phyloP scores from a whole-genome alignment of 306 rosid species.

The Oxytropis ochrocephala region DNA sequence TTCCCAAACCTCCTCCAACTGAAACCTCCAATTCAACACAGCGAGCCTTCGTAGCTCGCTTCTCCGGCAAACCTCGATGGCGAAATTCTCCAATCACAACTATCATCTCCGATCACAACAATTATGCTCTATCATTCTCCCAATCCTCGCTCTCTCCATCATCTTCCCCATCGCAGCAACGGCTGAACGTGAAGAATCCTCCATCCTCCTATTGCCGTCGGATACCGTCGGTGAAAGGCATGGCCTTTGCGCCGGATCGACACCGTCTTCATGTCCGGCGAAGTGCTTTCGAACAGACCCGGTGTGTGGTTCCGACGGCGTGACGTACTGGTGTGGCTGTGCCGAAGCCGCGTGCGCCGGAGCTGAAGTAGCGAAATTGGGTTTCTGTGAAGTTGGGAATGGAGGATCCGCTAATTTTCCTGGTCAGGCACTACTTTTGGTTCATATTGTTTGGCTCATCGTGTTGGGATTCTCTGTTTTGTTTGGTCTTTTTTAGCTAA shows the following conservation, averaged over 20 bases:
- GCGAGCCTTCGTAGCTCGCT: slow-evolving; percentile 45
- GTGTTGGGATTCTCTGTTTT: slow-evolving; percentile 72
- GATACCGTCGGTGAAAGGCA: slow-evolving; percentile 8
- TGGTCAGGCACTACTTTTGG: slow-evolving; percentile 85
- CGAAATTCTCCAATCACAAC: slow-evolving; percentile 15
- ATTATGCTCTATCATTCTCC: neutral
- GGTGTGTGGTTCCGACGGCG: slow-evolving; percentile 78
- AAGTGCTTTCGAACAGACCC: slow-evolving; percentile 78
- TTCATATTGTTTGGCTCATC: slow-evolving; percentile 85
- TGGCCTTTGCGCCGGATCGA: slow-evolving; percentile 28
- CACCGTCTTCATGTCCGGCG: slow-evolving; percentile 51
- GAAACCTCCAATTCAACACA: neutral
- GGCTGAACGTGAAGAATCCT: slow-evolving; percentile 22
- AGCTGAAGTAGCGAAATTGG: slow-evolving; percentile 52
- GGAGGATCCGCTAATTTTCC: slow-evolving; percentile 72
- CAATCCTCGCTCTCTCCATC: neutral
- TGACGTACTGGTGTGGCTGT: slow-evolving; percentile 94
- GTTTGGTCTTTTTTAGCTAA: slow-evolving; percentile 61
- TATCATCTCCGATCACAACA: neutral
- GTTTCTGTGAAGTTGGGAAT: slow-evolving; percentile 76
- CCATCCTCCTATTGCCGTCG: slow-evolving; percentile 34
- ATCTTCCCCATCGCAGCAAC: slow-evolving; percentile 20
- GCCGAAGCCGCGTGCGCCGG: slow-evolving; percentile 77
- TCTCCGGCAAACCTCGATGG: slow-evolving; percentile 20
- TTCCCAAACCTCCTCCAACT: neutral